Evolutionary conservation across 805 yeast species (phyloP).

Genomic region (Candida yuanshanica): DNA sequence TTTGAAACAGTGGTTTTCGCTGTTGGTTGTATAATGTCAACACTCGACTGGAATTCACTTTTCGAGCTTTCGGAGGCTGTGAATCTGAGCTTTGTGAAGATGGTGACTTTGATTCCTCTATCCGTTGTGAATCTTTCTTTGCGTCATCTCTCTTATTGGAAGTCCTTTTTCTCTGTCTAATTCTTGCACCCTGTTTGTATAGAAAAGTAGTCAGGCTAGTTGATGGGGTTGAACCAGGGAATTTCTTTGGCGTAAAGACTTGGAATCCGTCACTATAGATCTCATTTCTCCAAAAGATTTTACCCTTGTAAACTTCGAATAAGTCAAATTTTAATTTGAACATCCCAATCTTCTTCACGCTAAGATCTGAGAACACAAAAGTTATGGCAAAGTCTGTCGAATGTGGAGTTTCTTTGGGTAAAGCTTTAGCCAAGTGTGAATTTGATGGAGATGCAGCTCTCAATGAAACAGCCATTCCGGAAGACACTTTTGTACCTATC

Average conservation of each 20-base stretch:
- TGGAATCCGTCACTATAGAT: conserved; percentile 18
- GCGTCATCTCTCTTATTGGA: conserved; percentile 30
- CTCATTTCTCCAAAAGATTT: conserved; percentile 16
- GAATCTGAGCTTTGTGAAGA: not conserved
- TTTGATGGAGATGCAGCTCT: conserved; percentile 11
- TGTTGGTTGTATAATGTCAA: not conserved
- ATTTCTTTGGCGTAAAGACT: conserved; percentile 27
- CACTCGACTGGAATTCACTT: not conserved
- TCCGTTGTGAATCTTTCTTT: not conserved
- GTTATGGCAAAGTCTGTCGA: conserved; percentile 22
- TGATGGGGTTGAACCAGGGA: conserved; percentile 26
- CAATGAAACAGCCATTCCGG: conserved; percentile 22
- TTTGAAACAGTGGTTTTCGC: not conserved
- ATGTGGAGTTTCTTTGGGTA: conserved; percentile 13
- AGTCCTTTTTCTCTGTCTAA: conserved; percentile 25
- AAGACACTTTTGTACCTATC: conserved; percentile 20
- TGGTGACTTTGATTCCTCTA: not conserved
- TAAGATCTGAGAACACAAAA: conserved; percentile 28
- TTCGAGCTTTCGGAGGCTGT: not conserved
- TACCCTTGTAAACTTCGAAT: conserved; percentile 23
- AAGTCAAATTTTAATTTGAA: conserved; percentile 23
- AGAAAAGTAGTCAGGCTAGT: conserved; percentile 25
- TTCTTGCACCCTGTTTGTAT: conserved; percentile 27
- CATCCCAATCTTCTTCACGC: conserved; percentile 24
- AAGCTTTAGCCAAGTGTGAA: conserved; percentile 6